phyloP scores from a whole-genome alignment of 2,329 filamentous ascomycete species.

The Ophiostoma pallidulum region DNA sequence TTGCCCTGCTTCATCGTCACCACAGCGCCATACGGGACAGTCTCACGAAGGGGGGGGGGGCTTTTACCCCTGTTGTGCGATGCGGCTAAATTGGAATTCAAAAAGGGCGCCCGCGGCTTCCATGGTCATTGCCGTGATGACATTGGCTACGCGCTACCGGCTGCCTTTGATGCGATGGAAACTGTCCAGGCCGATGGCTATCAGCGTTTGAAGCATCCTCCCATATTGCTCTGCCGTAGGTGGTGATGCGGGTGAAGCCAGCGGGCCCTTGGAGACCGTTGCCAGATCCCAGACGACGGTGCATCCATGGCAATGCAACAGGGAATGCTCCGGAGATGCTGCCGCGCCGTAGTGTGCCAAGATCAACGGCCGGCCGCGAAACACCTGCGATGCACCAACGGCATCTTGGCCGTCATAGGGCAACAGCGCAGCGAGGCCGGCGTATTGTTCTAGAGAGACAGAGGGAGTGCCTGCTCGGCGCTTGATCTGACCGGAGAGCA shows the following conservation, averaged over 20 bases:
- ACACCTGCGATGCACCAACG: slow-evolving; percentile 3
- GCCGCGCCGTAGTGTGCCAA: too few species aligned
- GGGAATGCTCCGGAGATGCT: too few species aligned
- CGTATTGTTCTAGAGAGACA: too few species aligned
- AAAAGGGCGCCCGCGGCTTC: background rate
- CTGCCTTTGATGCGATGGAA: too few species aligned
- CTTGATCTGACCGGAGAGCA: background rate
- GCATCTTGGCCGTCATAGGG: background rate
- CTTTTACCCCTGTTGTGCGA: background rate
- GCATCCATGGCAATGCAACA: background rate
- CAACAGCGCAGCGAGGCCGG: background rate
- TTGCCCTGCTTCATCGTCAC: too few species aligned
- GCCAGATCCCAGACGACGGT: background rate
- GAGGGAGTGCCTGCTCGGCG: background rate
- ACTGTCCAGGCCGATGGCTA: too few species aligned
- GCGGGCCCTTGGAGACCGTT: too few species aligned
- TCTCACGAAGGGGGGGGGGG: background rate
- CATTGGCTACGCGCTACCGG: too few species aligned
- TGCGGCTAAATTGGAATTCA: slow-evolving; percentile 3
- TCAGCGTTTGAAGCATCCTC: too few species aligned
- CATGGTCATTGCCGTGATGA: background rate
- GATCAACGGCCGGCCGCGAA: too few species aligned
- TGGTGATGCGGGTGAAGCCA: background rate
- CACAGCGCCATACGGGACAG: too few species aligned
- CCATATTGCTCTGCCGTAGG: too few species aligned